A percentile compares a stretch with the other conserved stretches of the same genome.
phyloP scores from a whole-genome alignment of 805 yeast genomes.

The Saturnispora hagleri region DNA sequence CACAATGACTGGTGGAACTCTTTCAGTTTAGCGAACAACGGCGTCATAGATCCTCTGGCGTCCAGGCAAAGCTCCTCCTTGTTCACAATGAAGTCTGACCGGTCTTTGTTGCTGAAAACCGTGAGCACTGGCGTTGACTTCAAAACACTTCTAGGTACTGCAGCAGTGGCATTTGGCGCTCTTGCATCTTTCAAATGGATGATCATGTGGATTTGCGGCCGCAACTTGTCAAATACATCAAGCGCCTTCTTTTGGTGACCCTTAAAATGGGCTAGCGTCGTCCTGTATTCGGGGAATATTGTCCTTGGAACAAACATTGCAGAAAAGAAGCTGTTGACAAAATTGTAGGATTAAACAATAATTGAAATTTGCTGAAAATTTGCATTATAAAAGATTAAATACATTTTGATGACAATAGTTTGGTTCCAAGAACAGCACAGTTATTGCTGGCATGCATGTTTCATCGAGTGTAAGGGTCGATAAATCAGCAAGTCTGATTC shows the following conservation, averaged over 20 bases:
- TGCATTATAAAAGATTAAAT: neutral
- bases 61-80: slow-evolving; percentile 26
- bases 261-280: slow-evolving; percentile 69
- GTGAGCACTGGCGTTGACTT: slow-evolving; percentile 5
- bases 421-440: no score
- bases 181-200: slow-evolving; percentile 83
- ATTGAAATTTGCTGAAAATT: neutral
- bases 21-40: slow-evolving; percentile 41
- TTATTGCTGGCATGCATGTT: no score
- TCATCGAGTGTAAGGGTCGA: no score
- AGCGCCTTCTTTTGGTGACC: slow-evolving; percentile 87
- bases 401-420: no score
- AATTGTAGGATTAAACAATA: neutral
- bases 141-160: neutral
- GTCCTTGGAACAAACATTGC: slow-evolving; percentile 52
- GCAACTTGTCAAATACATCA: slow-evolving; percentile 50
- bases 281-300: slow-evolving; percentile 63
- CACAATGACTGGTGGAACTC: slow-evolving; percentile 35
- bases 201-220: slow-evolving; percentile 75
- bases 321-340: neutral
- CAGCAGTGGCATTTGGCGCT: slow-evolving; percentile 73
- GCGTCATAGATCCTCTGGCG: slow-evolving; percentile 29
- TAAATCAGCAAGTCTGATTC: no score
- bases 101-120: slow-evolving; percentile 70
- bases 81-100: slow-evolving; percentile 25